A percentile compares a stretch with the other conserved stretches of the same genome.
Evolutionary conservation across 768 basidiomycete species (phyloP).

Genomic region (Glaciozyma martinii): DNA sequence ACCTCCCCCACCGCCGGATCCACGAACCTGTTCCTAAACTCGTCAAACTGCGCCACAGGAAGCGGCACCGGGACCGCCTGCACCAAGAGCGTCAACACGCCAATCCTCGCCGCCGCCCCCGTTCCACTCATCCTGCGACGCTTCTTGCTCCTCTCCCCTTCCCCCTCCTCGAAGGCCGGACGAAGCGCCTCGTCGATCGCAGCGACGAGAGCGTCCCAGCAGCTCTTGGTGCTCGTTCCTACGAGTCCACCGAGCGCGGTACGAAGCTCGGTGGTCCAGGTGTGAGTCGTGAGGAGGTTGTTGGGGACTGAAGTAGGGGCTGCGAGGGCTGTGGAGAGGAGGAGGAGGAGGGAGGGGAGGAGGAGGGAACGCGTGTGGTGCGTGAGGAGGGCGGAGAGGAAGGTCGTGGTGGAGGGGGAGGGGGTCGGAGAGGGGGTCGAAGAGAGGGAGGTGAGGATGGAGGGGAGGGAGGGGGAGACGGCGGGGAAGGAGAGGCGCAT

Average conservation of each 20-base stretch:
- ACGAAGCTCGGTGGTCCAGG: neutral
- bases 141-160: conserved; percentile 13
- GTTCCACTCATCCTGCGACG: neutral
- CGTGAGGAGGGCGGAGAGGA: conserved; percentile 17
- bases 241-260: conserved; percentile 2
- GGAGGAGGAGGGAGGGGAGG: conserved; percentile 13
- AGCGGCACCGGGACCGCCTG: neutral
- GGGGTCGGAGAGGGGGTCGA: neutral
- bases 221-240: neutral
- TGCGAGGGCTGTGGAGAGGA: conserved; percentile 20
- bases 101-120: neutral
- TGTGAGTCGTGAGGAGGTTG: conserved; percentile 14
- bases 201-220: conserved; percentile 5
- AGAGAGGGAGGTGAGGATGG: conserved; percentile 4
- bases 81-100: conserved; percentile 9
- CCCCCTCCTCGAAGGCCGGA: neutral
- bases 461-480: neutral
- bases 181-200: neutral
- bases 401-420: neutral
- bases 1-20: conserved; percentile 3
- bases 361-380: conserved; percentile 22
- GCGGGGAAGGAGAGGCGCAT: conserved; percentile 7
- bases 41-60: neutral
- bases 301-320: neutral
- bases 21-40: conserved; percentile 8